Base-by-base conservation (phyloP, 768 basidiomycete species). In the Paxillus involutus region DNA sequence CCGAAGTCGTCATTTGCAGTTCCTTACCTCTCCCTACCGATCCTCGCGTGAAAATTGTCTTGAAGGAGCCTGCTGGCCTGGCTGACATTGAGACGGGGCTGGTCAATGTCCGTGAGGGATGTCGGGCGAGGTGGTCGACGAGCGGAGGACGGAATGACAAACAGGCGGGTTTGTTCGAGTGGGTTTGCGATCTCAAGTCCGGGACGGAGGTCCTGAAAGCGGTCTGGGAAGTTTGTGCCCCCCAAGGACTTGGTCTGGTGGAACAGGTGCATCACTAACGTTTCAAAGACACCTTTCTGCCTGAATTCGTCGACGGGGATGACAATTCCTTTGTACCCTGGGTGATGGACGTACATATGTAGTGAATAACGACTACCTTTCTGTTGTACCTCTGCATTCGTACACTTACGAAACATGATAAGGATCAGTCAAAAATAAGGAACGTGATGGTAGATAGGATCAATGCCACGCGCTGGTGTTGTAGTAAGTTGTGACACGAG, bases 151-250 rank as follows among this genome's bases (percentile, higher is more conserved):
- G 54, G 37, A 50, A 66, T 12, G 59, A 64, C 6, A 60, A 63
- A 17, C 49, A 62, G 21, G 57, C 39, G 8, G 65, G 67, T 5
- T 26, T 60, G 21, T 61, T 69, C 14, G 71, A 73, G 45, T 71
- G 72, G 70, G 60, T 68, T 16, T 67, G 57, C 21, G 56, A 59
- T 33, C 40, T 69, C 37, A 56, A 52, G 6, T 59, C 60, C 11
- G 66, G 64, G 14, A 62, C 59, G 52, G 53, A 58, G 49, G 51
- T 65, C 24, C 50, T 73, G 52, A 66, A 64, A 35, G 63, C 62
- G 0, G 57, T 63, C 4, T 73, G 64, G 62, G 64, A 68, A n/a
- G 63, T 71, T 26, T 59, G 57, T 45, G 62, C 59, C 1, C 69
- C 71, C 6, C 44, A 50, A 12, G 60, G 59, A 6, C 11, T 70